Percentiles rank a stretch among this genome's conserved stretches.
Conservation (phyloP, 2,329 filamentous ascomycete species). For the Lecanicillium sp. region DNA sequence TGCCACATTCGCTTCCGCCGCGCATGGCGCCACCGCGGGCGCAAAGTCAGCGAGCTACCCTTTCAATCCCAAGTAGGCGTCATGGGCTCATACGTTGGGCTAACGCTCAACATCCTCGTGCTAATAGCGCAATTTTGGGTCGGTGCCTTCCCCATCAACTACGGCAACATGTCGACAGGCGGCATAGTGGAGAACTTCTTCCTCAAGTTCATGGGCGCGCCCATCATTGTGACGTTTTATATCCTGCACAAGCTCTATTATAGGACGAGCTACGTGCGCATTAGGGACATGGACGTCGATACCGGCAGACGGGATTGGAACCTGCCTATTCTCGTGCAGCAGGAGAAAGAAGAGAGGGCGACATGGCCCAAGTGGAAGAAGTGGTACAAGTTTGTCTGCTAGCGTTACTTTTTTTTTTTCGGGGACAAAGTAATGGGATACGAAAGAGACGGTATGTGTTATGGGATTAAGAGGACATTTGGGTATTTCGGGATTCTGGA, state of each 20-base stretch:
- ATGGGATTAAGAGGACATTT: too few species aligned
- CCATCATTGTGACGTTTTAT: conserved; percentile 61
- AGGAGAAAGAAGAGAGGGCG: conserved; percentile 68
- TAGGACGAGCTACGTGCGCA: conserved; percentile 57
- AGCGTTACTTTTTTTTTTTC: conserved; percentile 9
- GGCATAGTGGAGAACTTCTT: conserved; percentile 62
- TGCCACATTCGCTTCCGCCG: conserved; percentile 84
- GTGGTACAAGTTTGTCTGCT: conserved; percentile 67
- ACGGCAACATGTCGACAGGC: conserved; percentile 30
- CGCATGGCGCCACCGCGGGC: conserved; percentile 65
- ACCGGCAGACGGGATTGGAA: conserved; percentile 84
- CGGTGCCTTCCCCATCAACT: conserved; percentile 66
- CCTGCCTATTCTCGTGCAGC: conserved; percentile 65
- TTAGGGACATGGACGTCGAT: conserved; percentile 74
- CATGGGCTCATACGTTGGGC: conserved; percentile 70
- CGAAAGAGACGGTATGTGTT: too few species aligned
- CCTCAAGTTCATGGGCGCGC: conserved; percentile 59
- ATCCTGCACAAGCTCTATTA: conserved; percentile 68
- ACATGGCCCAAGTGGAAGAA: conserved; percentile 72
- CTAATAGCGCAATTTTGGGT: conserved; percentile 84
- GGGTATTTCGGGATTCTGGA: too few species aligned
- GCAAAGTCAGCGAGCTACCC: conserved; percentile 66
- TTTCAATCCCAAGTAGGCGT: conserved; percentile 76
- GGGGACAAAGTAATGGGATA: too few species aligned
- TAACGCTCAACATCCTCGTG: conserved; percentile 66